Evolutionary conservation across 1,139 yeast genomes (phyloP).

Genomic region (Geotrichum klebahnii): DNA sequence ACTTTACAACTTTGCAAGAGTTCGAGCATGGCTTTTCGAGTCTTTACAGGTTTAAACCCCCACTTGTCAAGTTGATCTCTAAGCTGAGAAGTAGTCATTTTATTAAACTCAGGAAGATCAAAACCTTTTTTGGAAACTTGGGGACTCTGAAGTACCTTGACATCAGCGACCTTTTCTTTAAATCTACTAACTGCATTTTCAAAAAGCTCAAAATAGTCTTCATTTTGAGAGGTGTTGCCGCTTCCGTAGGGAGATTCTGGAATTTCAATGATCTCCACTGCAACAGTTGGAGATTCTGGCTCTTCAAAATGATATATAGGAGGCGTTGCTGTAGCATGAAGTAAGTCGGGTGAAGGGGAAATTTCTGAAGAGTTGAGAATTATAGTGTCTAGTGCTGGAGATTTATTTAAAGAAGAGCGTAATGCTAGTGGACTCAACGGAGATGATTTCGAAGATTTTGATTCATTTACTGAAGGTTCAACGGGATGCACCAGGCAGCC

Average conservation of each 20-base stretch:
- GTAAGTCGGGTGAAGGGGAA: not conserved
- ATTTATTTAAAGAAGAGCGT: not conserved
- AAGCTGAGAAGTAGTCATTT: constrained; percentile 10
- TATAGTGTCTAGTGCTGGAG: no score
- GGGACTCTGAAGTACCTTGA: not conserved
- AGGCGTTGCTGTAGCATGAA: not conserved
- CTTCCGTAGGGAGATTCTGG: constrained; percentile 13
- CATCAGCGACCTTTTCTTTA: not conserved
- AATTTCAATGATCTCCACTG: constrained; percentile 13
- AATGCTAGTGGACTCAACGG: not conserved
- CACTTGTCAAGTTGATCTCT: constrained; percentile 16
- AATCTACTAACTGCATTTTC: constrained; percentile 1
- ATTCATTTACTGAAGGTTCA: not conserved
- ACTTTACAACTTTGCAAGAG: constrained; percentile 18
- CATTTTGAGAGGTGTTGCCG: constrained; percentile 1
- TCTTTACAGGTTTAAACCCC: constrained; percentile 18
- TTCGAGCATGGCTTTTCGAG: constrained; percentile 14
- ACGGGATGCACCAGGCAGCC: not conserved
- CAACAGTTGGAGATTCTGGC: not conserved
- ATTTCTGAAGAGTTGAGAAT: no score
- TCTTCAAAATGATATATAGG: not conserved
- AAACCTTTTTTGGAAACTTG: not conserved
- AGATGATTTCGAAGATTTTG: not conserved
- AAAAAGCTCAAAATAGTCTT: constrained; percentile 7
- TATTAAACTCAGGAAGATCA: constrained; percentile 11